Percentiles rank a stretch among this genome's conserved stretches.
These are phyloP conservation scores for Spergularia azorica DNA, from an alignment of 179 eudicot genomes.

Conservation along the genomic window DNA sequence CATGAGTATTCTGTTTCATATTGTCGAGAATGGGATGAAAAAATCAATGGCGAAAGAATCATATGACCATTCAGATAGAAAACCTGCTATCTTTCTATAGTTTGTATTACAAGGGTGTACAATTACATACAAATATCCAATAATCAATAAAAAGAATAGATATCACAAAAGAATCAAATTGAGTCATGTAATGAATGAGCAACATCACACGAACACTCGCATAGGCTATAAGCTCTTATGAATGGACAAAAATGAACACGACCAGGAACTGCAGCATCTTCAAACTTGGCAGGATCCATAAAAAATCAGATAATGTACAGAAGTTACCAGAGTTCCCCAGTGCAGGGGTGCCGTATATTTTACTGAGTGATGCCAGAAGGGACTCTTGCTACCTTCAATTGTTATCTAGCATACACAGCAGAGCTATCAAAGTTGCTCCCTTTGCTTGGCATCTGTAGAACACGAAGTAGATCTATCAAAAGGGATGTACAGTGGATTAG, in stretches of 20 bases:
- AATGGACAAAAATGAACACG: slow-evolving; percentile 19
- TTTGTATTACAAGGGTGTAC: slow-evolving; percentile 23
- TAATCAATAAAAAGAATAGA: slow-evolving; percentile 28
- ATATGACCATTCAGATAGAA: background rate
- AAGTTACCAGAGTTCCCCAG: slow-evolving; percentile 22
- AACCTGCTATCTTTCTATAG: background rate
- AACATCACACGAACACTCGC: slow-evolving; percentile 28
- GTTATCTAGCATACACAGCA: background rate
- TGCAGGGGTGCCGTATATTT: background rate
- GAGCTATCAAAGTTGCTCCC: slow-evolving; percentile 13
- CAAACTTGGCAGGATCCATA: slow-evolving; percentile 26
- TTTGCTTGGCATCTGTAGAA: slow-evolving; percentile 26
- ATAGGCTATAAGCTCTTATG: slow-evolving; percentile 14
- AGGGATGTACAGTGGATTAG: slow-evolving; percentile 6
- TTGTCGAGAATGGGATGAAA: background rate
- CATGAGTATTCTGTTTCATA: background rate
- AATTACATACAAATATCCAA: slow-evolving; percentile 27
- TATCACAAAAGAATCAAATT: slow-evolving; percentile 27
- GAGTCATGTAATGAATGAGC: slow-evolving; percentile 21
- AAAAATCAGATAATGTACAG: slow-evolving; percentile 24
- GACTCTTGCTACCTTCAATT: background rate
- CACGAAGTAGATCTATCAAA: slow-evolving; percentile 5
- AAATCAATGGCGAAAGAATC: background rate
- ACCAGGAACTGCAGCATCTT: slow-evolving; percentile 17
- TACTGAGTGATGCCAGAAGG: background rate